A percentile compares a stretch with the other conserved stretches of the same genome.
These are phyloP conservation scores for Pythium monospermum DNA, from an alignment of 352 stramenopile species.

Conservation along the genomic window DNA sequence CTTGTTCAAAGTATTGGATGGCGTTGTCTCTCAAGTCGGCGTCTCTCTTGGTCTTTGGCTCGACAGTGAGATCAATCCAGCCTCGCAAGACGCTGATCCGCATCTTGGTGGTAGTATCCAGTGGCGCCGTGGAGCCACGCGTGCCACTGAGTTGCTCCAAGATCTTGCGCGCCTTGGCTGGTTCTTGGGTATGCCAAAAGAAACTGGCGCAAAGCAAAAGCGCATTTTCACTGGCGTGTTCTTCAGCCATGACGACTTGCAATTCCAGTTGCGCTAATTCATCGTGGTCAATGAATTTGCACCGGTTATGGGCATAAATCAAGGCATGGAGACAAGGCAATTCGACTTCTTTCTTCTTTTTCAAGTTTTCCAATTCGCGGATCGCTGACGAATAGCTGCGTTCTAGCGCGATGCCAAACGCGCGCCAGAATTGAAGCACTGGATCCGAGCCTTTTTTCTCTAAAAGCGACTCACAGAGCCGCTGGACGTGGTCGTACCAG, in stretches of 20 bases:
- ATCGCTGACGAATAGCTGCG: slow-evolving; percentile 77
- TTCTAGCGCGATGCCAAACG: slow-evolving; percentile 76
- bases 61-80: slow-evolving; percentile 70
- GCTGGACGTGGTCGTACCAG: slow-evolving; percentile 84
- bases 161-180: slow-evolving; percentile 60
- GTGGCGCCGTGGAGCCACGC: slow-evolving; percentile 13
- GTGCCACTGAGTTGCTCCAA: slow-evolving; percentile 45
- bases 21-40: slow-evolving; percentile 48
- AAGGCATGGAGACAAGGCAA: slow-evolving; percentile 74
- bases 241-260: slow-evolving; percentile 75
- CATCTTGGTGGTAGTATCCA: slow-evolving; percentile 29
- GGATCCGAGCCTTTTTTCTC: slow-evolving; percentile 80
- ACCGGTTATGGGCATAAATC: slow-evolving; percentile 70
- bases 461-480: slow-evolving; percentile 72
- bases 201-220: slow-evolving; percentile 67
- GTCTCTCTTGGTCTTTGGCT: slow-evolving; percentile 69
- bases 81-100: slow-evolving; percentile 57
- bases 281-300: slow-evolving; percentile 75
- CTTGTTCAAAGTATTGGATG: slow-evolving; percentile 65
- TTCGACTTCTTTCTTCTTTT: slow-evolving; percentile 73
- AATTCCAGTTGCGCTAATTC: slow-evolving; percentile 75
- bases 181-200: slow-evolving; percentile 74
- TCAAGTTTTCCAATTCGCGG: slow-evolving; percentile 79
- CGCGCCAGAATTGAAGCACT: slow-evolving; percentile 82
- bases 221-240: slow-evolving; percentile 46